These are phyloP conservation scores for Pisolithus tinctorius DNA, from an alignment of 768 basidiomycete species.

Conservation along the genomic window DNA sequence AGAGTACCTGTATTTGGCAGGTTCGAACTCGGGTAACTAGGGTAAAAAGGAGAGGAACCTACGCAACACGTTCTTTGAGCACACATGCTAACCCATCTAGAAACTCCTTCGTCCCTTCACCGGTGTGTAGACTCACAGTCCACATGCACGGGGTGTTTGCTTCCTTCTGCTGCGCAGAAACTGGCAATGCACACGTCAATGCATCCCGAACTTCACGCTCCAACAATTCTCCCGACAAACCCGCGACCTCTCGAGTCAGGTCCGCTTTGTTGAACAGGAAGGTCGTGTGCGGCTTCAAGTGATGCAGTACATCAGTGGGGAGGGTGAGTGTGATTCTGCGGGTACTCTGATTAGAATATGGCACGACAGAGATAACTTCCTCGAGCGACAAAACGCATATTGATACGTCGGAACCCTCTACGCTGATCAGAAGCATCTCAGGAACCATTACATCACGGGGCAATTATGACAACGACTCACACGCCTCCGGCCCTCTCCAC, in stretches of 20 bases:
- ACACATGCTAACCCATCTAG: conserved; percentile 48
- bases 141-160: conserved; percentile 31
- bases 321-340: conserved; percentile 20
- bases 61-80: conserved; percentile 30
- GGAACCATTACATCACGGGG: background rate
- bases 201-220: conserved; percentile 12
- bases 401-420: conserved; percentile 59
- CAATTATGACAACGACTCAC: conserved; percentile 36
- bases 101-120: conserved; percentile 52
- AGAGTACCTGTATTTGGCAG: conserved; percentile 9
- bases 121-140: conserved; percentile 56
- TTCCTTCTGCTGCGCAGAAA: background rate
- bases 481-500: conserved; percentile 63
- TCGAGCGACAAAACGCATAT: conserved; percentile 79
- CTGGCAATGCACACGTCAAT: conserved; percentile 10
- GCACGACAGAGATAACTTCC: conserved; percentile 24
- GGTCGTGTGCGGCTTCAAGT: conserved; percentile 53
- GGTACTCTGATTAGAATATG: background rate
- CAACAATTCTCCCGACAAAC: background rate
- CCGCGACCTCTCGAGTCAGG: conserved; percentile 25
- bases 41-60: background rate
- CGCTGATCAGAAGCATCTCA: conserved; percentile 31
- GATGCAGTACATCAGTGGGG: conserved; percentile 41
- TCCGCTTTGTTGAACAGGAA: conserved; percentile 81
- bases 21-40: background rate